These are phyloP conservation scores for Irpex sp. DNA, from an alignment of 1,284 basidiomycete genomes.

Conservation along the genomic window DNA sequence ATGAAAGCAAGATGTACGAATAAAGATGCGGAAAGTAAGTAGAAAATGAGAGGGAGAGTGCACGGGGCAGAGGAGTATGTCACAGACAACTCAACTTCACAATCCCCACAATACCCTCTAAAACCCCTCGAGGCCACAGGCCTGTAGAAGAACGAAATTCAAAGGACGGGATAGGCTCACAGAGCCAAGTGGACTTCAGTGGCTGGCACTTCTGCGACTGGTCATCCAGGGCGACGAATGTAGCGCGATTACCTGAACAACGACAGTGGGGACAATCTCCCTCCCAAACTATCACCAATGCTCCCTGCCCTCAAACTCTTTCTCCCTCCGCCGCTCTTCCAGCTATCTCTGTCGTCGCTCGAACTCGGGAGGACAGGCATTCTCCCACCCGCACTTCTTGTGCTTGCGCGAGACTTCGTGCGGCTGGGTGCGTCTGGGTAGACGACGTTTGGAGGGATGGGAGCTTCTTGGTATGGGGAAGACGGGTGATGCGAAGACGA, in stretches of 20 bases:
- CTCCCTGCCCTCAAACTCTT: neutral
- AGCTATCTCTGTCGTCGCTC: neutral
- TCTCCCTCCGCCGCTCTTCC: neutral
- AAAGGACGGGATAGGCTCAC: neutral
- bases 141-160: neutral
- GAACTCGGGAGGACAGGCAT: neutral
- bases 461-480: conserved; percentile 11
- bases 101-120: neutral
- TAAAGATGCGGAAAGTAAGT: neutral
- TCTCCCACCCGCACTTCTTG: neutral
- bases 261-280: conserved; percentile 11
- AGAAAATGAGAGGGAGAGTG: neutral
- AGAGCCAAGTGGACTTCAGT: neutral
- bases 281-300: conserved; percentile 1
- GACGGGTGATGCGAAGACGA: neutral
- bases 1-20: neutral
- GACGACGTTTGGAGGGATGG: conserved; percentile 10
- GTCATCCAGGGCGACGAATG: neutral
- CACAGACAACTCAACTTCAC: neutral
- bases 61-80: neutral
- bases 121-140: neutral
- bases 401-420: conserved; percentile 1
- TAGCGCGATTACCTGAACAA: neutral
- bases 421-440: conserved; percentile 14
- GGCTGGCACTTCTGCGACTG: too few relatives aligned